A percentile compares a stretch with the other conserved stretches of the same genome.
phyloP scores from a whole-genome alignment of 441 rosid species.

The Syzygium syzygioides region DNA sequence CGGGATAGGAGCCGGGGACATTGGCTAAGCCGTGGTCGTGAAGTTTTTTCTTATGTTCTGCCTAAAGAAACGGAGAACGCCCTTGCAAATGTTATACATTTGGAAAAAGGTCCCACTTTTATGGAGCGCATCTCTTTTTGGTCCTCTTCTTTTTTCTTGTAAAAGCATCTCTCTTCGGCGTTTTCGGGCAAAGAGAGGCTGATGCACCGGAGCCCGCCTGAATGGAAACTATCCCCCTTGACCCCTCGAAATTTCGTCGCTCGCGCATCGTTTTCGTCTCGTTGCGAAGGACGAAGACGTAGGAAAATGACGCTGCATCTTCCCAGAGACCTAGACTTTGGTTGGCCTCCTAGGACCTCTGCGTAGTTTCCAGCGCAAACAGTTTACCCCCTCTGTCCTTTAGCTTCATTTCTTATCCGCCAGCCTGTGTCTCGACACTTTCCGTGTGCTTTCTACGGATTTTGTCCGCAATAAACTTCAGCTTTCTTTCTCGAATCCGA shows the following conservation, averaged over 20 bases:
- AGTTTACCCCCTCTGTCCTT: background rate
- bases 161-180: background rate
- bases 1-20: background rate
- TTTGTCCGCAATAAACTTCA: background rate
- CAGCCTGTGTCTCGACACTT: accelerated
- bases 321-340: background rate
- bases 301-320: background rate
- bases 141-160: background rate
- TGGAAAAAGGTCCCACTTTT: background rate
- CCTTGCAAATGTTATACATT: background rate
- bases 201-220: background rate
- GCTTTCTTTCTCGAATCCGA: no score
- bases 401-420: background rate
- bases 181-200: background rate
- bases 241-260: background rate
- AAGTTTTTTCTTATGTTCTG: background rate
- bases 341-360: background rate
- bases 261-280: background rate
- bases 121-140: background rate
- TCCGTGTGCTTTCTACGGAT: background rate
- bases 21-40: background rate
- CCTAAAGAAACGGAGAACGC: background rate
- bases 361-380: background rate
- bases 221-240: background rate
- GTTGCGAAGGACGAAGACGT: background rate